These are phyloP conservation scores for Nectriaceae sp. DNA, from an alignment of 2,329 filamentous ascomycete genomes.

Conservation along the genomic window DNA sequence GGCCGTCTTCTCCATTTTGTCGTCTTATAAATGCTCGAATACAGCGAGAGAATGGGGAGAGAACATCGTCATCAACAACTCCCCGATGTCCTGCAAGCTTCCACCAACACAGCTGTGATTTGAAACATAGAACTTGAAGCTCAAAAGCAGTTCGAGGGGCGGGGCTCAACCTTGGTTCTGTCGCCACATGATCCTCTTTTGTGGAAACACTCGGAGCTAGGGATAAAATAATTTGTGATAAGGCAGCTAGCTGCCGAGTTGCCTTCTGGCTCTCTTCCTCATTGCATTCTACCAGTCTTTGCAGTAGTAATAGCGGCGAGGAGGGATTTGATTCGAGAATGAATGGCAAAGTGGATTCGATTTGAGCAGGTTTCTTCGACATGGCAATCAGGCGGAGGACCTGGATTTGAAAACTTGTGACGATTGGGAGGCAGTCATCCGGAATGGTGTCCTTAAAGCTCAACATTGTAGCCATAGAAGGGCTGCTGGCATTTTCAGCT, in stretches of 20 bases:
- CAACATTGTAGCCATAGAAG: constrained; percentile 58
- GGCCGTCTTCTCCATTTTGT: constrained; percentile 38
- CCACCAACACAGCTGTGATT: constrained; percentile 67
- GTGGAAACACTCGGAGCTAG: constrained; percentile 68
- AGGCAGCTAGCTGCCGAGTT: constrained; percentile 64
- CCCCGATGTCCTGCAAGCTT: constrained; percentile 59
- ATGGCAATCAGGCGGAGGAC: constrained; percentile 63
- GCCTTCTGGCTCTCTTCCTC: constrained; percentile 56
- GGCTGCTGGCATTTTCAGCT: constrained; percentile 30
- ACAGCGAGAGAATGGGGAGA: constrained; percentile 66
- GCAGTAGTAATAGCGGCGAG: constrained; percentile 61
- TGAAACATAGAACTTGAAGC: constrained; percentile 65
- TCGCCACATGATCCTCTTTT: constrained; percentile 59
- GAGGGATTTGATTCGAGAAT: constrained; percentile 54
- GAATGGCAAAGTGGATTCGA: constrained; percentile 58
- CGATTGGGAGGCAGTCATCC: constrained; percentile 50
- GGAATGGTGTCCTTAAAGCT: constrained; percentile 55
- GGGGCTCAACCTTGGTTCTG: constrained; percentile 55
- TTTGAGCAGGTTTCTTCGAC: constrained; percentile 58
- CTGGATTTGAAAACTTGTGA: constrained; percentile 67
- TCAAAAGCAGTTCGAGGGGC: constrained; percentile 60
- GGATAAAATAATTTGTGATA: constrained; percentile 66
- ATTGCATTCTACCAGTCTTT: constrained; percentile 44
- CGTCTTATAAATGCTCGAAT: constrained; percentile 62
- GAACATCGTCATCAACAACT: constrained; percentile 63